Evolutionary conservation across 139 green algal species (phyloP).

Genomic region (Trebouxia sp.): DNA sequence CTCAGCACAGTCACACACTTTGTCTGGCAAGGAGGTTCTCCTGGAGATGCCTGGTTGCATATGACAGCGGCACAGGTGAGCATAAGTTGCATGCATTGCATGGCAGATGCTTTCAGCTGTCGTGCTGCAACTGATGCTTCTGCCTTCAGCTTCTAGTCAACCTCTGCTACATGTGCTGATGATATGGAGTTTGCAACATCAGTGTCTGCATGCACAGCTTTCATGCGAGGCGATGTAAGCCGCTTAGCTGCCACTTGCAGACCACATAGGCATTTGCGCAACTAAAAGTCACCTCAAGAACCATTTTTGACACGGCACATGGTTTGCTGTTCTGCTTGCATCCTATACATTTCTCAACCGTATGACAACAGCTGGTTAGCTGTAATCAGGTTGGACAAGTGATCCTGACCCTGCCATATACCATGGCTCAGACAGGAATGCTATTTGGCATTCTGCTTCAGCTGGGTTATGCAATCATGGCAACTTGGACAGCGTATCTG

Average conservation of each 20-base stretch:
- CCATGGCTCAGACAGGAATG: constrained; percentile 26
- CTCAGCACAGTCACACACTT: neutral
- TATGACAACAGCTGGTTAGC: too few species aligned
- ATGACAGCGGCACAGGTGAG: constrained; percentile 26
- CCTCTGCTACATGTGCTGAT: too few species aligned
- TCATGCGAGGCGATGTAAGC: too few species aligned
- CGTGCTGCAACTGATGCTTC: too few species aligned
- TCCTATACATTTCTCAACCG: too few species aligned
- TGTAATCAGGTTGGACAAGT: constrained; percentile 23
- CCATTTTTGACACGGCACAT: neutral
- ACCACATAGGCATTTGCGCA: too few species aligned
- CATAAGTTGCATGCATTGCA: neutral
- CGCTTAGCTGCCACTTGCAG: too few species aligned
- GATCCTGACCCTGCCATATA: constrained; percentile 16
- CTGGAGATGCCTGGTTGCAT: constrained; percentile 11
- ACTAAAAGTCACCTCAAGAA: too few species aligned
- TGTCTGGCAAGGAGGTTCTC: constrained; percentile 17
- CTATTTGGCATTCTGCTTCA: constrained; percentile 17
- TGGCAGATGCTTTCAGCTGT: too few species aligned
- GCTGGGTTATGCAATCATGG: constrained; percentile 22
- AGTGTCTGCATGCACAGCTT: too few species aligned
- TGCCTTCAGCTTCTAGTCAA: too few species aligned
- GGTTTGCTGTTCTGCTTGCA: neutral
- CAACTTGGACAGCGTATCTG: constrained; percentile 16
- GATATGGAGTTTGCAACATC: too few species aligned